phyloP scores from a whole-genome alignment of 2,329 filamentous ascomycete species.

The Talaromyces atroroseus region DNA sequence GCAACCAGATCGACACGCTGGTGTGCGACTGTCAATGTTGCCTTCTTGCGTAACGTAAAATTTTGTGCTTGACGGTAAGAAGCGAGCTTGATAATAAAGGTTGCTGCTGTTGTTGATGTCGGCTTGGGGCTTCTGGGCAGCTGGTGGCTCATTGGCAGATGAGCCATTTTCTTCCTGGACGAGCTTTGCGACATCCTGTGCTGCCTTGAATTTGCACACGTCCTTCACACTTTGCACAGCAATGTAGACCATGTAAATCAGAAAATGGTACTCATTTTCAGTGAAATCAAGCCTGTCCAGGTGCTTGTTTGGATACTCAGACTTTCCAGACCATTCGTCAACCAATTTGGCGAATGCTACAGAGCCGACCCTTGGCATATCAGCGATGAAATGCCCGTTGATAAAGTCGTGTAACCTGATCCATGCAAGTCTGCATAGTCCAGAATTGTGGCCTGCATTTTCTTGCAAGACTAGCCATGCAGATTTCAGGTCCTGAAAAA shows the following conservation, averaged over 20 bases:
- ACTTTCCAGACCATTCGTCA: not conserved
- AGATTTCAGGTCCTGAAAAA: not conserved
- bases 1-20: not conserved
- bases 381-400: not conserved
- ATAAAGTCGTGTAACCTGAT: not conserved
- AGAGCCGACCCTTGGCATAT: not conserved
- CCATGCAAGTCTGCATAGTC: not conserved
- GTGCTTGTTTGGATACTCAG: not conserved
- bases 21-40: not conserved
- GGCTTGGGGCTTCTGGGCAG: not conserved
- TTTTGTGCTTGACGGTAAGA: not conserved
- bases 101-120: not conserved
- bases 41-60: slow-evolving; percentile 1
- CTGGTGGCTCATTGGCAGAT: not conserved
- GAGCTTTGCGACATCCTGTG: not conserved
- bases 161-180: not conserved
- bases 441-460: not conserved
- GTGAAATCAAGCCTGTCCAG: not conserved
- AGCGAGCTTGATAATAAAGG: not conserved
- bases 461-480: not conserved
- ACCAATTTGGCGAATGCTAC: not conserved
- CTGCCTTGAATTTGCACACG: not conserved
- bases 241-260: not conserved
- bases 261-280: not conserved
- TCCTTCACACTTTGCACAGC: not conserved